These are phyloP conservation scores for Penicillium turbatum DNA, from an alignment of 495 filamentous ascomycete genomes.

Conservation along the genomic window DNA sequence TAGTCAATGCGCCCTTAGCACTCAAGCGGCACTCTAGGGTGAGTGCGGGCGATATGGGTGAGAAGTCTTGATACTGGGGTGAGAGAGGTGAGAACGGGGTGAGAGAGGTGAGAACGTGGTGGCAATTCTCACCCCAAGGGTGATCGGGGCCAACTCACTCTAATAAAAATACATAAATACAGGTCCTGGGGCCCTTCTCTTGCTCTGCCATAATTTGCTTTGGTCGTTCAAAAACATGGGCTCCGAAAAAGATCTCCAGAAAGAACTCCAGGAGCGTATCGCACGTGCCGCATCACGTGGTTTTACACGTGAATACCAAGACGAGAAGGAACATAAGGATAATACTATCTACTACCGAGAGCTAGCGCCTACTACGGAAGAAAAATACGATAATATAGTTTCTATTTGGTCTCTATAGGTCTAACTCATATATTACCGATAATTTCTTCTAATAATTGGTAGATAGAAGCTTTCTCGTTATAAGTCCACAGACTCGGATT, in stretches of 20 bases:
- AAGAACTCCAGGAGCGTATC: conserved; percentile 10
- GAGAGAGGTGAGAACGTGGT: conserved; percentile 9
- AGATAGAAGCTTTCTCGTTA: conserved; percentile 17
- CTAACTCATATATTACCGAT: neutral
- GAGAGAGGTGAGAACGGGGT: conserved; percentile 7
- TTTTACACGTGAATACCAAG: conserved; percentile 18
- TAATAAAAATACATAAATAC: no score
- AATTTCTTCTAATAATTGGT: neutral
- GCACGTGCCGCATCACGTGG: conserved; percentile 19
- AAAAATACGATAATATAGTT: conserved; percentile 16
- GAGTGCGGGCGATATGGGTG: no score
- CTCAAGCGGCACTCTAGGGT: no score
- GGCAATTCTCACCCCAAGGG: neutral
- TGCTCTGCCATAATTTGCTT: neutral
- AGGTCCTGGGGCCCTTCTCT: neutral
- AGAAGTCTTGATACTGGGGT: neutral
- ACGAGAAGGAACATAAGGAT: conserved; percentile 10
- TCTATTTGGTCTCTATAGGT: conserved; percentile 15
- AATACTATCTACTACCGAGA: conserved; percentile 14
- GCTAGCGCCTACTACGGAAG: conserved; percentile 17
- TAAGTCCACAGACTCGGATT: conserved; percentile 1
- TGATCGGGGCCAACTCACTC: neutral
- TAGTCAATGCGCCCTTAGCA: no score
- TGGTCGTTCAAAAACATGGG: neutral
- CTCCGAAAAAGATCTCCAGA: conserved; percentile 4